A percentile compares a stretch with the other conserved stretches of the same genome.
These are phyloP conservation scores for Pythium dissotocum DNA, from an alignment of 352 stramenopile genomes.

Conservation along the genomic window DNA sequence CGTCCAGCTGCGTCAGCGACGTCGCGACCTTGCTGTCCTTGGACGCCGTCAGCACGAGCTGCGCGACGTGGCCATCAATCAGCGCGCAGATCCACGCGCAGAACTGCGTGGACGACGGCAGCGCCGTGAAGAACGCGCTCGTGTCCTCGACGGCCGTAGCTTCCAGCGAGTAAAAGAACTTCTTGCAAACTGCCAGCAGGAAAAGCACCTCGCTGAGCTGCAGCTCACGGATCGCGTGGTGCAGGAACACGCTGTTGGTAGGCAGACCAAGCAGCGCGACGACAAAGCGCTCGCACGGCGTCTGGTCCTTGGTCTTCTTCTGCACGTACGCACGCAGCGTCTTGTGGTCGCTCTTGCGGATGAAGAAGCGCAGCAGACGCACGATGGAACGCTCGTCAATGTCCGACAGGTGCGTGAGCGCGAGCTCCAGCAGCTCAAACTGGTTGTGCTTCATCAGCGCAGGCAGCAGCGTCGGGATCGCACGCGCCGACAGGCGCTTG, in stretches of 20 bases:
- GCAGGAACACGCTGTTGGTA: constrained; percentile 76
- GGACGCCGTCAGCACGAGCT: constrained; percentile 61
- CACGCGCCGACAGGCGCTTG: constrained; percentile 61
- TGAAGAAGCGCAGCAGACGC: constrained; percentile 73
- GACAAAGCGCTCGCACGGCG: constrained; percentile 49
- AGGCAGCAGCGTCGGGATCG: constrained; percentile 60
- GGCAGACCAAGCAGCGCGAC: constrained; percentile 58
- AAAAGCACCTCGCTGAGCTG: constrained; percentile 68
- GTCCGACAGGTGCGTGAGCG: constrained; percentile 66
- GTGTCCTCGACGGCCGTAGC: constrained; percentile 27
- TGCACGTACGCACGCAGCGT: constrained; percentile 37
- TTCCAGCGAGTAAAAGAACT: constrained; percentile 54
- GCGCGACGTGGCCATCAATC: constrained; percentile 69
- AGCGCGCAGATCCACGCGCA: constrained; percentile 74
- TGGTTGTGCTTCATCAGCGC: constrained; percentile 69
- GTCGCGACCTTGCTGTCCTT: constrained; percentile 41
- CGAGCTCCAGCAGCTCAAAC: constrained; percentile 61
- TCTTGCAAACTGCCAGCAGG: constrained; percentile 70
- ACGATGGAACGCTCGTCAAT: constrained; percentile 79
- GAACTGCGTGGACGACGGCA: constrained; percentile 49
- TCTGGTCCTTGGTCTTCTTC: constrained; percentile 36
- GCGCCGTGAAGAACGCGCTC: constrained; percentile 28
- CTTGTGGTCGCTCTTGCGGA: constrained; percentile 51
- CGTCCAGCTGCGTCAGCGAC: constrained; percentile 50
- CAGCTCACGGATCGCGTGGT: constrained; percentile 72